These are phyloP conservation scores for Cudoniella acicularis DNA, from an alignment of 495 filamentous ascomycete genomes.

Conservation along the genomic window DNA sequence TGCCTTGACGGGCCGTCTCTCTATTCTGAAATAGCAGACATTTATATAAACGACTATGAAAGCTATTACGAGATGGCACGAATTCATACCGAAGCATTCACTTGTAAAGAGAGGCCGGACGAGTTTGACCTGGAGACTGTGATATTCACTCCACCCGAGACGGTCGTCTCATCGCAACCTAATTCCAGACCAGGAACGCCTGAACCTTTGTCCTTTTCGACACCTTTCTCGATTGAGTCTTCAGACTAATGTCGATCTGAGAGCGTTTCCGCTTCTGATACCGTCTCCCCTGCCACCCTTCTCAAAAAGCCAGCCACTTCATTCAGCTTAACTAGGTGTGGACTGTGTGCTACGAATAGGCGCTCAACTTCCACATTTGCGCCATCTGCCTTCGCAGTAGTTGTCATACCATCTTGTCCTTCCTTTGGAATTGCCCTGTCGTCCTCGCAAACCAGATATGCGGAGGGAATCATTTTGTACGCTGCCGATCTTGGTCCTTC, in stretches of 20 bases:
- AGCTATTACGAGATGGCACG: neutral
- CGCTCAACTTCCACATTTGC: constrained; percentile 18
- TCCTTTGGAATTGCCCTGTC: constrained; percentile 34
- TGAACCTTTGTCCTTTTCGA: neutral
- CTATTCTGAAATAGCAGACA: neutral
- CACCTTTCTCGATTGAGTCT: neutral
- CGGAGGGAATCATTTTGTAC: constrained; percentile 36
- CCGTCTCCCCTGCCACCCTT: constrained; percentile 11
- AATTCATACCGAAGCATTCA: neutral
- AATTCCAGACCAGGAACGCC: neutral
- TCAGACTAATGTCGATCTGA: no score
- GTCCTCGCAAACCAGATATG: constrained; percentile 40
- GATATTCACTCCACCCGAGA: neutral
- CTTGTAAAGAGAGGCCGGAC: neutral
- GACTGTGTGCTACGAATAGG: constrained; percentile 29
- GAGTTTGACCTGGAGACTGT: neutral
- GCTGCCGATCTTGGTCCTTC: constrained; percentile 31
- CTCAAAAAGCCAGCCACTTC: constrained; percentile 19
- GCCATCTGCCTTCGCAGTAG: constrained; percentile 8
- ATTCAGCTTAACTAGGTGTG: constrained; percentile 27
- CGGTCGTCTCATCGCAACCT: neutral
- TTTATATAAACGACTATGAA: neutral
- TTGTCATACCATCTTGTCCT: constrained; percentile 30
- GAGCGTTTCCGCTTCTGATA: no score
- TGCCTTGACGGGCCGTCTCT: neutral